Base-by-base conservation (phyloP, 768 basidiomycete species). In the Hortiboletus campestris region DNA sequence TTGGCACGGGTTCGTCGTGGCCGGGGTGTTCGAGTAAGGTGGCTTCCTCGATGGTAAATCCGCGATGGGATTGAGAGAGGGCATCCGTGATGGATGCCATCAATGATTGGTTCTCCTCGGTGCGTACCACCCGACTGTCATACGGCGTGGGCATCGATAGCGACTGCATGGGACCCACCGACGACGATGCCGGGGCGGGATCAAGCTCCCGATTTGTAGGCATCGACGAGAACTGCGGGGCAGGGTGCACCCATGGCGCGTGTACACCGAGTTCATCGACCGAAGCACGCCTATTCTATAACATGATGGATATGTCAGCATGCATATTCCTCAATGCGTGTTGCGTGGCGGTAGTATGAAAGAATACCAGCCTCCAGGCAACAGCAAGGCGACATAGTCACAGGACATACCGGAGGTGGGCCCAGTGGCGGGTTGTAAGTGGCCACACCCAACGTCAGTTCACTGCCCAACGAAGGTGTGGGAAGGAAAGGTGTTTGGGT, bases 201-300 rank as follows among this genome's bases (percentile, higher is more conserved):
- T 75, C 76, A 32, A 72, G 72, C 62, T 53, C 70, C 67, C 55
- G 81, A 78, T 17, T 77, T 1, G 86, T 34, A 31, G 58, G 88
- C 71, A 89, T 82, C 1, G 89, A 90, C 25, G 84, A 84, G 62
- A 88, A 89, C 16, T 83, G 77, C 1, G 55, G 47, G 9, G 53
- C 2, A 16, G 53, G 12, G 19, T 57, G 55, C 2, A 31, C 51
- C 19, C 42, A 32, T 29, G 52, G 34, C 6, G 38, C 39, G 29
- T 63, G 63, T 40, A 57, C 25, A 10, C 69, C 70, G 10, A 70
- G 64, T n/a, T 70, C 69, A n/a, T 72, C 61, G 32, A 55, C 53
- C 20, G 65, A 69, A 16, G 54, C 39, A 51, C 59, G 66, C 51
- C 49, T 63, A 19, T 53, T 56, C 62, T 67, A 41, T 46, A 31